Conservation (phyloP, 495 filamentous ascomycete species). For the Daldinia concentrica region DNA sequence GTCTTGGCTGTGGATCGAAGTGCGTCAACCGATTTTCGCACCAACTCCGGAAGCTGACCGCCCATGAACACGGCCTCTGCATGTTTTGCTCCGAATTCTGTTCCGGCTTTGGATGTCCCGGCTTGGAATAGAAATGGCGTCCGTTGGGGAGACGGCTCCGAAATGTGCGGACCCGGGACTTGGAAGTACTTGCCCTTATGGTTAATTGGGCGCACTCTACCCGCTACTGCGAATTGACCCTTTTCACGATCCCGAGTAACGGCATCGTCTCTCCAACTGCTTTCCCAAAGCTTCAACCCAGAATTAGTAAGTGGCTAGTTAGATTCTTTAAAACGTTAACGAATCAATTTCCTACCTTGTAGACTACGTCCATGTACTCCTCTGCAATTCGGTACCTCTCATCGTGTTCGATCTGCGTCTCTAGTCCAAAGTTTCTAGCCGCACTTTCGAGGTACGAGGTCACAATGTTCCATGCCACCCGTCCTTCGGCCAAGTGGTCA, state of each 20-base stretch:
- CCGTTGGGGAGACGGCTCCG: conserved; percentile 66
- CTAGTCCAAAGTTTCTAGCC: conserved; percentile 64
- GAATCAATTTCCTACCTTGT: conserved; percentile 52
- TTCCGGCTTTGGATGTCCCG: conserved; percentile 66
- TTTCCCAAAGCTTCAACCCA: conserved; percentile 59
- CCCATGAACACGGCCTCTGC: conserved; percentile 64
- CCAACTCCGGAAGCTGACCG: conserved; percentile 58
- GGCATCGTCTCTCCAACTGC: conserved; percentile 68
- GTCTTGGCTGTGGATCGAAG: conserved; percentile 58
- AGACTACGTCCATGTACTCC: conserved; percentile 70
- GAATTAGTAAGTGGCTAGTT: conserved; percentile 10
- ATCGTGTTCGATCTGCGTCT: conserved; percentile 63
- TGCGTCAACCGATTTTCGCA: conserved; percentile 60
- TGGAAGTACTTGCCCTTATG: conserved; percentile 69
- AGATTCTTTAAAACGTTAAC: conserved; percentile 6
- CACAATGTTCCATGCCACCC: conserved; percentile 69
- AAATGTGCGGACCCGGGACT: conserved; percentile 68
- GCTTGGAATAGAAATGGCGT: conserved; percentile 69
- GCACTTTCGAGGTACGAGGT: conserved; percentile 70
- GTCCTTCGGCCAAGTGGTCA: conserved; percentile 68
- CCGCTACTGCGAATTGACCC: conserved; percentile 64
- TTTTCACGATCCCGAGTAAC: conserved; percentile 60
- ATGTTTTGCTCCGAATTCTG: conserved; percentile 65
- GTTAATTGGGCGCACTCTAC: conserved; percentile 65
- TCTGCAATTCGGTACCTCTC: conserved; percentile 67